phyloP scores from a whole-genome alignment of 352 stramenopile genomes.

The Pythium periplocum region DNA sequence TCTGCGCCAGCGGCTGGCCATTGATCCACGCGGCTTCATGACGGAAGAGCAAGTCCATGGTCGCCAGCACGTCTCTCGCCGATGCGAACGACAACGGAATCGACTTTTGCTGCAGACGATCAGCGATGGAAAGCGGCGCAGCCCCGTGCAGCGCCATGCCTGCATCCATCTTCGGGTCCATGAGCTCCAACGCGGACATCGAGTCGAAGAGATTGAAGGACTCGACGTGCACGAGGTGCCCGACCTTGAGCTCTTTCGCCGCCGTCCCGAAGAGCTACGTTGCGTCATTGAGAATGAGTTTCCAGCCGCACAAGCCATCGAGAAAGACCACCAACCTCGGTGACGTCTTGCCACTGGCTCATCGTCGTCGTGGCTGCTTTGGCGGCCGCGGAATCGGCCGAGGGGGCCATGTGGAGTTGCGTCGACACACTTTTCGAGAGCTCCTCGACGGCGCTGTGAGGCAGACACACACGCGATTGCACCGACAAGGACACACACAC shows the following conservation, averaged over 20 bases:
- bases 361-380: no score
- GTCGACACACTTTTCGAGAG: conserved; percentile 25
- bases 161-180: conserved; percentile 93
- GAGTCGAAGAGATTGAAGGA: conserved; percentile 91
- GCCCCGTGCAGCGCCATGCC: conserved; percentile 70
- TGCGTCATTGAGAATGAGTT: conserved; percentile 1
- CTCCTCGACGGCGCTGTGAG: conserved; percentile 16
- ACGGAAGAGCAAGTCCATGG: conserved; percentile 69
- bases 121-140: conserved; percentile 46
- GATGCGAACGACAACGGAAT: conserved; percentile 64
- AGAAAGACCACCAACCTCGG: conserved; percentile 24
- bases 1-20: conserved; percentile 83
- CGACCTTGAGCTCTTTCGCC: conserved; percentile 75
- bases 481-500: background rate
- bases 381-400: conserved; percentile 1
- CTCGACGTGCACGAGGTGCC: conserved; percentile 69
- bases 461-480: conserved; percentile 10
- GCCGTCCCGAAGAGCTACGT: conserved; percentile 51
- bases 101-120: conserved; percentile 31
- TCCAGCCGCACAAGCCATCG: no score
- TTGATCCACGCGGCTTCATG: conserved; percentile 79
- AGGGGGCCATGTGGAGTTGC: conserved; percentile 24
- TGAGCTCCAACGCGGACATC: conserved; percentile 93
- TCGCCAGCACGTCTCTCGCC: conserved; percentile 63
- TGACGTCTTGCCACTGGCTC: conserved; percentile 36